These are phyloP conservation scores for Dryadomyces quercus-mongolicae DNA, from an alignment of 2,329 filamentous ascomycete genomes.

Conservation along the genomic window DNA sequence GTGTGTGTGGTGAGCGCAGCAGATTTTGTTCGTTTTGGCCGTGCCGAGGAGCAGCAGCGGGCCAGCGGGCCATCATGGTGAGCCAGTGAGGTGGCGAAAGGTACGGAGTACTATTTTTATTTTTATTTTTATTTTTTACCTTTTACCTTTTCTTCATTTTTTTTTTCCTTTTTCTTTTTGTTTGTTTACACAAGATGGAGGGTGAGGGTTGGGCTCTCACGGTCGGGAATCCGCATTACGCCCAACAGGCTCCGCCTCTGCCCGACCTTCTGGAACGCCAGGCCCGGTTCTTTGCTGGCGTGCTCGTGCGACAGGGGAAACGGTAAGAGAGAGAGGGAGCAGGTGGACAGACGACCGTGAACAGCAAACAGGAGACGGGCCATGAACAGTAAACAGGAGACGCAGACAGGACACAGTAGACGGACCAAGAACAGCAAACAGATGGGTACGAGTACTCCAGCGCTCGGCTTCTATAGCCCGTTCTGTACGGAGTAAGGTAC, in stretches of 20 bases:
- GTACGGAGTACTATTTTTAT: too few species aligned
- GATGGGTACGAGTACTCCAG: not conserved
- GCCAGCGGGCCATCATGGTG: too few species aligned
- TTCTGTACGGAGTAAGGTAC: not conserved
- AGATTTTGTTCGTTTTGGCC: too few species aligned
- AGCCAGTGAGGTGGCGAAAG: too few species aligned
- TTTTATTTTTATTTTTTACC: not conserved
- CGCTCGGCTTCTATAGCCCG: not conserved
- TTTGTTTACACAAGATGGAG: not conserved
- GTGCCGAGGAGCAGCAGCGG: too few species aligned
- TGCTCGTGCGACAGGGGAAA: too few species aligned
- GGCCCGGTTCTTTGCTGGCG: not conserved
- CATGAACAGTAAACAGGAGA: not conserved
- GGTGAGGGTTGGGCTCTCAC: not conserved
- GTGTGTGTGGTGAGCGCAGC: too few species aligned
- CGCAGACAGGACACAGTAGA: not conserved
- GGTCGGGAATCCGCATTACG: not conserved
- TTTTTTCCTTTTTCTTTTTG: not conserved
- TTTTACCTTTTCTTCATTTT: not conserved
- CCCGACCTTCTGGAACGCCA: conserved; percentile 1
- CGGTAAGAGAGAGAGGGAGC: too few species aligned
- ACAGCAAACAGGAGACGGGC: not conserved
- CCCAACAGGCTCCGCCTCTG: not conserved
- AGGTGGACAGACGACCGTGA: too few species aligned
- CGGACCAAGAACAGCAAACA: not conserved